Evolutionary conservation across 2,329 filamentous ascomycete species (phyloP).

Genomic region (Chaetomiaceae sp.): DNA sequence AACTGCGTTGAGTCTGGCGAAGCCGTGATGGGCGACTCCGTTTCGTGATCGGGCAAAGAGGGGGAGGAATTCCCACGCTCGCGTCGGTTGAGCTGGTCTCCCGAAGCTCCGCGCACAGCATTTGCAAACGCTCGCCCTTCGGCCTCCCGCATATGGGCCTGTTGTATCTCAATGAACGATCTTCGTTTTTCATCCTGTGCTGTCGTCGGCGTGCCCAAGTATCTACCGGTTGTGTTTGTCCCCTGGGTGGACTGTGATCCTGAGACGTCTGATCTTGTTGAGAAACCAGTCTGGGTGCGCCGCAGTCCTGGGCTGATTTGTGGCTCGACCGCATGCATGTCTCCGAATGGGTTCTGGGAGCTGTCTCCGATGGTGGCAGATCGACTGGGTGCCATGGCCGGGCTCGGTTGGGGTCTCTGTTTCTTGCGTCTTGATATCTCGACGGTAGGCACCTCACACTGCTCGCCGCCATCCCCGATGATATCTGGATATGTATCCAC

Average conservation of each 20-base stretch:
- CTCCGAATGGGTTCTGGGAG: constrained; percentile 23
- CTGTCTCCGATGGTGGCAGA: constrained; percentile 28
- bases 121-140: constrained; percentile 57
- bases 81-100: constrained; percentile 6
- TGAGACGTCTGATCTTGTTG: constrained; percentile 31
- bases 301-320: constrained; percentile 51
- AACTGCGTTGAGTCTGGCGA: constrained; percentile 23
- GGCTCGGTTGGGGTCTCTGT: constrained; percentile 32
- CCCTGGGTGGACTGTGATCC: constrained; percentile 35
- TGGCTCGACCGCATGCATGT: constrained; percentile 34
- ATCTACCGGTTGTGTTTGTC: constrained; percentile 30
- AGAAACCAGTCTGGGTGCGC: constrained; percentile 55
- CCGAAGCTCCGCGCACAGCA: constrained; percentile 37
- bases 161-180: constrained; percentile 56
- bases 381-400: constrained; percentile 31
- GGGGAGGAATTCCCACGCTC: constrained; percentile 25
- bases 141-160: constrained; percentile 56
- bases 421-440: constrained; percentile 64
- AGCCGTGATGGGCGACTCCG: constrained; percentile 23
- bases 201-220: constrained; percentile 34
- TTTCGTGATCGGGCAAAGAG: constrained; percentile 26
- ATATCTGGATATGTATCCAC: constrained; percentile 67
- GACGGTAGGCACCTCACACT: constrained; percentile 66
- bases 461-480: constrained; percentile 89
- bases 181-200: constrained; percentile 49